A percentile compares a stretch with the other conserved stretches of the same genome.
Conservation (phyloP, 768 basidiomycete genomes). For the Suillus cothurnatus region DNA sequence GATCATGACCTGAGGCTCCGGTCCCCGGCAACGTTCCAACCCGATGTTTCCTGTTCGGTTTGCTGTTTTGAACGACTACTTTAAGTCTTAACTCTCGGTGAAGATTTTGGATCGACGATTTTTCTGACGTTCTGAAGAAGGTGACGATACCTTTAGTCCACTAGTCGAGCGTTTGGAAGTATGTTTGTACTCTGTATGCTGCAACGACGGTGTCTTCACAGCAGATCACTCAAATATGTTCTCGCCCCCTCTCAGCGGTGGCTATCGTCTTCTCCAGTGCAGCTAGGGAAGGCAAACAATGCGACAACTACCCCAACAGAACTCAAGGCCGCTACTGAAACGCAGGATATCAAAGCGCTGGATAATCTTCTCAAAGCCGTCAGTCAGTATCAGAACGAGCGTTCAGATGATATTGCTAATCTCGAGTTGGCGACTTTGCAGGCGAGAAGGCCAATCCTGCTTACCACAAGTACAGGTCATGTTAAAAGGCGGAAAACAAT, state of each 20-base stretch:
- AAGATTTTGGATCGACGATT: slow-evolving; percentile 47
- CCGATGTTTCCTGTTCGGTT: not conserved
- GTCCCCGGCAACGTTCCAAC: not conserved
- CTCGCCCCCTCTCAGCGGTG: not conserved
- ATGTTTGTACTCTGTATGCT: not conserved
- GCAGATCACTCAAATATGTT: not conserved
- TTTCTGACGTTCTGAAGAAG: not conserved
- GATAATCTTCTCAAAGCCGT: slow-evolving; percentile 56
- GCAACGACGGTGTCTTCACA: not conserved
- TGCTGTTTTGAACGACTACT: not conserved
- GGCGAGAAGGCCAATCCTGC: slow-evolving; percentile 56
- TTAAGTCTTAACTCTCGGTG: too few relatives aligned
- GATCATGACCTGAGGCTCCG: not conserved
- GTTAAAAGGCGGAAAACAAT: not conserved
- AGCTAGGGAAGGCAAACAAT: not conserved
- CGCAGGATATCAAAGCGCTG: slow-evolving; percentile 59
- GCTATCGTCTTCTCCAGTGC: slow-evolving; percentile 3
- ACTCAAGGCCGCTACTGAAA: slow-evolving; percentile 45
- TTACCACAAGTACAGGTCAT: slow-evolving; percentile 46
- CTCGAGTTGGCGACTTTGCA: slow-evolving; percentile 21
- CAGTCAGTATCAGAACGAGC: slow-evolving; percentile 45
- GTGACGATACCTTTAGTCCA: not conserved
- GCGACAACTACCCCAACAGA: slow-evolving; percentile 14
- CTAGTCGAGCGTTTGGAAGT: not conserved
- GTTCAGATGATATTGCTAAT: not conserved